Percentiles rank a stretch among this genome's conserved stretches.
phyloP scores from a whole-genome alignment of 176 grass and related monocot genomes.

The Pharus latifolius region DNA sequence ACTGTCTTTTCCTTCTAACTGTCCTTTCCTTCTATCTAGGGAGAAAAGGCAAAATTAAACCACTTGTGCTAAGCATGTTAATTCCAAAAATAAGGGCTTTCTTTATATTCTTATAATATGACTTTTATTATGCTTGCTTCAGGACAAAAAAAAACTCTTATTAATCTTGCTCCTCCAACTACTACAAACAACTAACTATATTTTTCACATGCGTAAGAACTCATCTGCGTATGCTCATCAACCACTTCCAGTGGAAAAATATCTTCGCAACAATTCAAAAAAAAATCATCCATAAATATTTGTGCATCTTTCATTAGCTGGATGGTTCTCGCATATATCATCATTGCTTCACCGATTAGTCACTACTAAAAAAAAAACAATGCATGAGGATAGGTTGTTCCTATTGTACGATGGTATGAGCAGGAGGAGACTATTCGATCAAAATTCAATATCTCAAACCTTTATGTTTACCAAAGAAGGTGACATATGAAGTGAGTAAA shows the following conservation, averaged over 20 bases:
- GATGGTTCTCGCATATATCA: too few relatives aligned
- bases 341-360: too few relatives aligned
- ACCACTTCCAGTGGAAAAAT: neutral
- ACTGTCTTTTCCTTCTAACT: constrained; percentile 12
- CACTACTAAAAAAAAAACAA: too few relatives aligned
- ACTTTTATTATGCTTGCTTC: neutral
- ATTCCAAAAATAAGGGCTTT: neutral
- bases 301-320: too few relatives aligned
- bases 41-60: constrained; percentile 5
- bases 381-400: too few relatives aligned
- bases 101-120: neutral
- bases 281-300: too few relatives aligned
- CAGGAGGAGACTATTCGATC: too few relatives aligned
- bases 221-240: neutral
- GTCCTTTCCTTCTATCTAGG: too few relatives aligned
- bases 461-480: too few relatives aligned
- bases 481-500: too few relatives aligned
- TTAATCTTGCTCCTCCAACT: neutral
- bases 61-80: constrained; percentile 19
- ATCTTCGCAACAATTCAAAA: neutral
- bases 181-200: neutral
- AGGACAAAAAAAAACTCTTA: neutral
- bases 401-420: too few relatives aligned
- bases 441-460: too few relatives aligned
- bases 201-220: neutral